These are phyloP conservation scores for Euphorbia celastroides DNA, from an alignment of 441 rosid species.

Conservation along the genomic window DNA sequence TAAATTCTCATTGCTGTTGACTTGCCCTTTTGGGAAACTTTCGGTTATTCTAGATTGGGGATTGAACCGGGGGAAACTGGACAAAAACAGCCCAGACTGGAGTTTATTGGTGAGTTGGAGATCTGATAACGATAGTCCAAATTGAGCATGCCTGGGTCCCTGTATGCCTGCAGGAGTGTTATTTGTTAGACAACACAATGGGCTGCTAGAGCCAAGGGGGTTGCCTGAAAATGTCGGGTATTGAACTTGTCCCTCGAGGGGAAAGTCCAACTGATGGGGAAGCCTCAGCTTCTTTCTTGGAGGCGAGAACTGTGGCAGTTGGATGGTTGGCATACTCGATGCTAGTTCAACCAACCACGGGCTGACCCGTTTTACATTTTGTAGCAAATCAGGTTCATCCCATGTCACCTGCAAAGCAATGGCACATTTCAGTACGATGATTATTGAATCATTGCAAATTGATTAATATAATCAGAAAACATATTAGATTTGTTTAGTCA, in stretches of 20 bases:
- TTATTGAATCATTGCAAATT: background rate
- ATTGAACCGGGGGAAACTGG: conserved; percentile 45
- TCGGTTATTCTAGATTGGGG: conserved; percentile 38
- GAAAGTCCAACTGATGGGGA: conserved; percentile 53
- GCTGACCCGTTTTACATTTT: conserved; percentile 3
- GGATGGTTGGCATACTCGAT: conserved; percentile 2
- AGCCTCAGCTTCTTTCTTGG: conserved; percentile 30
- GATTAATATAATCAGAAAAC: background rate
- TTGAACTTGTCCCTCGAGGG: conserved; percentile 54
- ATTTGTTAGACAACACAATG: conserved; percentile 54
- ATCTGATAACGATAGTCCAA: conserved; percentile 65
- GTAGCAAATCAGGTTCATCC: conserved; percentile 88
- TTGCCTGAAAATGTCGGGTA: conserved; percentile 64
- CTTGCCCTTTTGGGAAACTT: conserved; percentile 24
- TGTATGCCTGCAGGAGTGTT: conserved; percentile 98
- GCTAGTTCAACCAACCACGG: conserved; percentile 7
- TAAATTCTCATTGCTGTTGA: conserved; percentile 40
- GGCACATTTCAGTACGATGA: background rate
- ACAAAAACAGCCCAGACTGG: conserved; percentile 53
- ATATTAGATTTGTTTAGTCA: background rate
- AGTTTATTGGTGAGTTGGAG: conserved; percentile 57
- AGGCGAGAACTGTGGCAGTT: conserved; percentile 3
- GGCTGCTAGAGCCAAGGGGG: conserved; percentile 54
- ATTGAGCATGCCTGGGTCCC: conserved; percentile 99
- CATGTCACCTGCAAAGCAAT: conserved; percentile 66